phyloP scores from a whole-genome alignment of 2,329 filamentous ascomycete species.

The Sarocladium strictum region DNA sequence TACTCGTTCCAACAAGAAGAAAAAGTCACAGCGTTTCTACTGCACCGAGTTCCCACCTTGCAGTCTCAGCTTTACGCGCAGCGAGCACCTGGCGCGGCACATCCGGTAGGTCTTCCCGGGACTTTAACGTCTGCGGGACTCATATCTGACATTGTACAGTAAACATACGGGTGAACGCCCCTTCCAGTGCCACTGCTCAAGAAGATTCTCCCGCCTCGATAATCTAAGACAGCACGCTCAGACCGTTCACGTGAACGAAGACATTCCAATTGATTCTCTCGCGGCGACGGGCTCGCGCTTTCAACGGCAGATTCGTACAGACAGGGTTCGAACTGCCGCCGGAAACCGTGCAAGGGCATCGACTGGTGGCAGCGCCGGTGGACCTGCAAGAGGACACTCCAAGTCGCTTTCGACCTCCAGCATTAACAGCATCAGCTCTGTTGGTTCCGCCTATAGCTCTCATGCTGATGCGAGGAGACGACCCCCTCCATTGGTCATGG shows the following conservation, averaged over 20 bases:
- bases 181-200: constrained; percentile 91
- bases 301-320: constrained; percentile 84
- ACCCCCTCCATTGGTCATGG: constrained; percentile 79
- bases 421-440: constrained; percentile 67
- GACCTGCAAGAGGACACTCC: constrained; percentile 71
- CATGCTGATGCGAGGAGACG: constrained; percentile 59
- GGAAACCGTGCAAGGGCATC: constrained; percentile 69
- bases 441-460: constrained; percentile 59
- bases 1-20: constrained; percentile 79
- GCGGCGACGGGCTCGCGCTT: constrained; percentile 89
- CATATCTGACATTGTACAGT: constrained; percentile 36
- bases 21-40: constrained; percentile 93
- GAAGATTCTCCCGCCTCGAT: constrained; percentile 88
- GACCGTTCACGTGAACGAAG: constrained; percentile 95
- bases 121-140: too few species aligned
- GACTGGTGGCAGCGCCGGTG: constrained; percentile 67
- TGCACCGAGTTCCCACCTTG: constrained; percentile 94
- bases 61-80: constrained; percentile 89
- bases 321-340: constrained; percentile 71
- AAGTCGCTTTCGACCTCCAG: constrained; percentile 84
- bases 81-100: constrained; percentile 90
- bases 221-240: constrained; percentile 96
- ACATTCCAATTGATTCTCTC: constrained; percentile 88
- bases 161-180: constrained; percentile 97
- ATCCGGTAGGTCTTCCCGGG: constrained; percentile 69